phyloP scores from a whole-genome alignment of 805 yeast species.

The Metahyphopichia silvanorum region DNA sequence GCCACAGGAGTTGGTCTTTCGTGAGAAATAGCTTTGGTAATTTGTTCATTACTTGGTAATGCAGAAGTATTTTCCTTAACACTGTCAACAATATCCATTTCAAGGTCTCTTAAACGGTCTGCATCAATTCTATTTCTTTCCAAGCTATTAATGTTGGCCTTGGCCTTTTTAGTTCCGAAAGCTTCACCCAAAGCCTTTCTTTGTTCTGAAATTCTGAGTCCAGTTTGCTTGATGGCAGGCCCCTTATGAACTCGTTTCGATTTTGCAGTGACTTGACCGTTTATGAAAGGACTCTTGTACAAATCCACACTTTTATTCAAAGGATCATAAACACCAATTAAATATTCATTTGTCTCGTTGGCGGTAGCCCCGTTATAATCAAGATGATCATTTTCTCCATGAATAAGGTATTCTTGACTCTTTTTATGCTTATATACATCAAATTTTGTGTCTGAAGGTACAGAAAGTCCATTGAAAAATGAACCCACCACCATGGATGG shows the following conservation, averaged over 20 bases:
- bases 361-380: slow-evolving; percentile 64
- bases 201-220: slow-evolving; percentile 50
- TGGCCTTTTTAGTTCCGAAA: slow-evolving; percentile 96
- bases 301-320: slow-evolving; percentile 61
- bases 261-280: slow-evolving; percentile 61
- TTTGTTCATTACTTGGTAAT: slow-evolving; percentile 68
- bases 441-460: slow-evolving; percentile 58
- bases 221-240: slow-evolving; percentile 60
- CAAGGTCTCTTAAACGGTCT: slow-evolving; percentile 68
- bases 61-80: slow-evolving; percentile 67
- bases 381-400: slow-evolving; percentile 73
- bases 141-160: slow-evolving; percentile 77
- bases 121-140: slow-evolving; percentile 87
- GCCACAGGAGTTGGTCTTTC: slow-evolving; percentile 85
- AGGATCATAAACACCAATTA: slow-evolving; percentile 77
- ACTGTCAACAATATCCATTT: slow-evolving; percentile 77
- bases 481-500: slow-evolving; percentile 58
- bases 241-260: slow-evolving; percentile 54
- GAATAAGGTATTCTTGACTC: slow-evolving; percentile 46
- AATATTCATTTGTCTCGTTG: slow-evolving; percentile 48
- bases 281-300: slow-evolving; percentile 58
- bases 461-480: slow-evolving; percentile 74
- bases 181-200: slow-evolving; percentile 90
- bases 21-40: slow-evolving; percentile 52
- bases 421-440: slow-evolving; percentile 55